phyloP scores from a whole-genome alignment of 768 basidiomycete genomes.

The Tylopilus balloui region DNA sequence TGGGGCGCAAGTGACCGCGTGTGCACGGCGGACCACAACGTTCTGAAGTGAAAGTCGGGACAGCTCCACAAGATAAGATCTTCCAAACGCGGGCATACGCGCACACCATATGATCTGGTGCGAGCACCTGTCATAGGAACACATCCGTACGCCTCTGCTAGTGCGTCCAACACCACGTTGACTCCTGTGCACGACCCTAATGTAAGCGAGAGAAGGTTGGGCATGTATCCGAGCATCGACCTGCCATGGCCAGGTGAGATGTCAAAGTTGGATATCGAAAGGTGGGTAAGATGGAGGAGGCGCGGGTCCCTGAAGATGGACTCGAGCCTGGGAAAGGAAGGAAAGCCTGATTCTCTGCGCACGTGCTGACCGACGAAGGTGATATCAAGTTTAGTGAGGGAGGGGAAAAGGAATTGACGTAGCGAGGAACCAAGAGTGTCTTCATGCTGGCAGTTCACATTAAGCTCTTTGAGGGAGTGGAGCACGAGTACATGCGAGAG shows the following conservation, averaged over 20 bases:
- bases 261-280: slow-evolving; percentile 46
- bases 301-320: slow-evolving; percentile 55
- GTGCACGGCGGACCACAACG: slow-evolving; percentile 36
- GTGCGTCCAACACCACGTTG: slow-evolving; percentile 36
- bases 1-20: slow-evolving; percentile 26
- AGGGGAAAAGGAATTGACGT: slow-evolving; percentile 43
- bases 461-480: slow-evolving; percentile 38
- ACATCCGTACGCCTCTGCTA: slow-evolving; percentile 37
- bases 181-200: slow-evolving; percentile 45
- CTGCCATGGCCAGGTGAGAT: slow-evolving; percentile 37
- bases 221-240: slow-evolving; percentile 50
- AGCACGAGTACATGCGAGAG: slow-evolving; percentile 28
- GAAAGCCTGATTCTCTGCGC: slow-evolving; percentile 22
- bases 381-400: slow-evolving; percentile 43
- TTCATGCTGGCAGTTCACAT: slow-evolving; percentile 38
- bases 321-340: slow-evolving; percentile 45
- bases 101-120: slow-evolving; percentile 34
- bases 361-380: slow-evolving; percentile 33
- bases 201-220: slow-evolving; percentile 43
- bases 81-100: slow-evolving; percentile 47
- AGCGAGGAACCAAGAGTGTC: slow-evolving; percentile 37
- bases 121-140: slow-evolving; percentile 9
- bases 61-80: slow-evolving; percentile 52
- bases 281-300: slow-evolving; percentile 45
- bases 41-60: slow-evolving; percentile 37